phyloP scores from a whole-genome alignment of 148 eudicot genomes.

The Hydrangea macrophylla region DNA sequence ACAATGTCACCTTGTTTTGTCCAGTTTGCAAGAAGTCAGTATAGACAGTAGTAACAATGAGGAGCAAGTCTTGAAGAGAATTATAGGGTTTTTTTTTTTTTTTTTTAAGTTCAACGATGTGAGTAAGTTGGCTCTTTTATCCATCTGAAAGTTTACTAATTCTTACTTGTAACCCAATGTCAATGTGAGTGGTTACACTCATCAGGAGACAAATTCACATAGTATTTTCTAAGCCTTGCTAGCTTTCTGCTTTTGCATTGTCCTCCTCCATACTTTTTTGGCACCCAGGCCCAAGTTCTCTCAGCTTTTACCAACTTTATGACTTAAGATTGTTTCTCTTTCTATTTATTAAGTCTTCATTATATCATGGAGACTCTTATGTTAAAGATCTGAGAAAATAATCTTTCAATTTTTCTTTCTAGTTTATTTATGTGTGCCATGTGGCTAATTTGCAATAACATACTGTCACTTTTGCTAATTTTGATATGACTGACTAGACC shows the following conservation, averaged over 20 bases:
- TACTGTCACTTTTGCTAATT: neutral
- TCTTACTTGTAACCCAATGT: neutral
- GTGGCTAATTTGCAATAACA: neutral
- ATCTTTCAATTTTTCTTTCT: neutral
- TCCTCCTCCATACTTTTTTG: too few species aligned
- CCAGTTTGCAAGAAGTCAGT: neutral
- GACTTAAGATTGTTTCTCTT: neutral
- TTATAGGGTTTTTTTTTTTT: neutral
- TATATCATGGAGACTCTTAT: neutral
- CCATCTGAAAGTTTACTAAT: neutral
- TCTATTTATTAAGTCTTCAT: conserved; percentile 3
- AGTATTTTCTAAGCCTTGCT: too few species aligned
- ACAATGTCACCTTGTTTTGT: too few species aligned
- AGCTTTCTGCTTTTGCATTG: too few species aligned
- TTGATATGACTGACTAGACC: neutral
- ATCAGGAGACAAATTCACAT: too few species aligned
- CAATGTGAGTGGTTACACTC: neutral
- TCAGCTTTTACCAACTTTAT: too few species aligned
- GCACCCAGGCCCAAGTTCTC: too few species aligned
- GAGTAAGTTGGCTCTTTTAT: neutral
- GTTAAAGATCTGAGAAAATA: neutral
- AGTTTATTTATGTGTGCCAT: neutral
- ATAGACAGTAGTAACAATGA: neutral
- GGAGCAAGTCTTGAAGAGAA: neutral
- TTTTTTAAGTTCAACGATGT: neutral